Evolutionary conservation across 2,329 filamentous ascomycete species (phyloP), one percentile per base, ranked within the genome.

Genomic region (Fusarium xylarioides): DNA sequence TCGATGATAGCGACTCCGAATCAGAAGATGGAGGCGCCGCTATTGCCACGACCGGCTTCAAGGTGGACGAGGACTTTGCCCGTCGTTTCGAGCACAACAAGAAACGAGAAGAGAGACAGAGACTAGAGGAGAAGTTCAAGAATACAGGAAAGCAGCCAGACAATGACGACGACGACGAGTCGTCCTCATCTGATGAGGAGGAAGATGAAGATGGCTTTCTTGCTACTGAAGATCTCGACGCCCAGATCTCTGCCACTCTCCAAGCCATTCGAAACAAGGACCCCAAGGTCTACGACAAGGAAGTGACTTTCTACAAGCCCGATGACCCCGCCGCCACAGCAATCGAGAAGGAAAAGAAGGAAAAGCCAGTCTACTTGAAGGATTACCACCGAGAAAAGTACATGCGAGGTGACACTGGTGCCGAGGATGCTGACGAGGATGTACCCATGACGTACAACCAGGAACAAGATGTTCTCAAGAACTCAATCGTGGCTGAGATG

Each of bases 51-150:
- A 80, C 82, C 46, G 85, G 85, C 63, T 88, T 98, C 81, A 95
- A 93, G 80, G 91, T 99, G 82, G 98, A 99, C 82, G 87, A 95
- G 80, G 94, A 97, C 58, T 99, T 92, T 81, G 96, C 96, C 47
- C 90, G 89, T 75, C 89, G 94, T 44, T 98, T 97, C 77, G 96
- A 99, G 82, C 89, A 98, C 84, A 99, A 99, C 85, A 98, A 98
- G 86, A 97, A 97, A 85, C 90, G 95, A 65, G 95, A 97, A 80
- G 96, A 99, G 81, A 85, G 91, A 72, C 91, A 95, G 21, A 88
- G 89, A 79, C 82, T 98, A 80, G 95, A 98, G 83, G 93, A 97
- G 78, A 98, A 97, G 83, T 94, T 92, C 82, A 85, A 85, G 75
- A 82, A 86, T 74, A 77, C 81, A 14, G 84, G 83, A 61, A 75